A percentile compares a stretch with the other conserved stretches of the same genome.
phyloP scores from a whole-genome alignment of 805 yeast genomes.

The Myxozyma sirexii region DNA sequence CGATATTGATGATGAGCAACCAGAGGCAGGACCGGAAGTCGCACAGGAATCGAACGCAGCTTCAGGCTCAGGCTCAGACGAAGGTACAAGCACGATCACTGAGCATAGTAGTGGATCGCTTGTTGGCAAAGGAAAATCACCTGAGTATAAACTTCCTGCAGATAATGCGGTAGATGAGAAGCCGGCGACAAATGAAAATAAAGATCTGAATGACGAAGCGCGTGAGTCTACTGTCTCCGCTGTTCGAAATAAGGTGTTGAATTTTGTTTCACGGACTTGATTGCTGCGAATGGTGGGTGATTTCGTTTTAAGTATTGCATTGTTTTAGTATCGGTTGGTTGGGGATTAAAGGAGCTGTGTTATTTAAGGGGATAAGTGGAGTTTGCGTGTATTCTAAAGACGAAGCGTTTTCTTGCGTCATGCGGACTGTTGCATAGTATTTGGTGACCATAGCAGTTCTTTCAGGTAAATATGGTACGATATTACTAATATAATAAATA shows the following conservation, averaged over 20 bases:
- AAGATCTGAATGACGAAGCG: not conserved
- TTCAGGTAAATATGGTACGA: no score
- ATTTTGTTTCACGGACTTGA: not conserved
- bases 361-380: no score
- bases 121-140: not conserved
- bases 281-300: no score
- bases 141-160: not conserved
- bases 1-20: not conserved
- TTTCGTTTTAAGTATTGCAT: no score
- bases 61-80: not conserved
- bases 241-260: constrained; percentile 13
- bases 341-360: no score
- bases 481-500: no score
- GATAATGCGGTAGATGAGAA: no score
- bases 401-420: no score
- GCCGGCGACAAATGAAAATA: not conserved
- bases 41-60: not conserved
- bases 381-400: no score
- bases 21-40: not conserved
- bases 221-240: constrained; percentile 2
- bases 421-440: no score
- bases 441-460: no score
- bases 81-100: not conserved
- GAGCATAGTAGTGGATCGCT: not conserved
- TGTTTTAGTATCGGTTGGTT: no score